A percentile compares a stretch with the other conserved stretches of the same genome.
Conservation (phyloP, 768 basidiomycete genomes). For the Amylocystis lapponica region DNA sequence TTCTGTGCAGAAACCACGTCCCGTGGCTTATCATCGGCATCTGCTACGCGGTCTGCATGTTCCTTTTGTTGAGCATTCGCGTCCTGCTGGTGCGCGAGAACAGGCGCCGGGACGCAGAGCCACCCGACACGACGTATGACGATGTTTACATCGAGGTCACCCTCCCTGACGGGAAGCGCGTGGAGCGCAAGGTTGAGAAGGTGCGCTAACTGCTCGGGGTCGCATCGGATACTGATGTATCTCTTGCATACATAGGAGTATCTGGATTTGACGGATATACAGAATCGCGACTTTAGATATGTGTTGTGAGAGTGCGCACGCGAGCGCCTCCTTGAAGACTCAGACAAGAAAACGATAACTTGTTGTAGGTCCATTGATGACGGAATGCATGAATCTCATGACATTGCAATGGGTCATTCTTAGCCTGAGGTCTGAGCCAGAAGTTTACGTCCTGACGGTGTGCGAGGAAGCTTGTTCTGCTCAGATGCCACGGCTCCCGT, state of each 20-base stretch:
- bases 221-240: too few species aligned
- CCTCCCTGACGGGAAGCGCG: constrained; percentile 44
- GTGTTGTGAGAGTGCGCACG: constrained; percentile 37
- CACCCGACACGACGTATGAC: constrained; percentile 47
- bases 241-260: constrained; percentile 42
- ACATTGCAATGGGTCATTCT: too few species aligned
- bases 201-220: constrained; percentile 38
- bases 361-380: too few species aligned
- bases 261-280: constrained; percentile 66
- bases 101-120: constrained; percentile 53
- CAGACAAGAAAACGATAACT: too few species aligned
- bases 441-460: too few species aligned
- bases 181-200: constrained; percentile 61
- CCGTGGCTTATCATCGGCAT: constrained; percentile 76
- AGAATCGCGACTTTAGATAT: constrained; percentile 71
- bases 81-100: constrained; percentile 55
- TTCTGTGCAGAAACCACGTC: constrained; percentile 54
- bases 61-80: constrained; percentile 45
- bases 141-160: constrained; percentile 53
- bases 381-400: too few species aligned
- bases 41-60: constrained; percentile 52
- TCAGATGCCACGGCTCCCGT: too few species aligned
- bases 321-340: too few species aligned
- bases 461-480: too few species aligned
- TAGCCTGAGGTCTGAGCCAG: too few species aligned